phyloP scores from a whole-genome alignment of 2,329 filamentous ascomycete genomes.

The Colletotrichum sp. region DNA sequence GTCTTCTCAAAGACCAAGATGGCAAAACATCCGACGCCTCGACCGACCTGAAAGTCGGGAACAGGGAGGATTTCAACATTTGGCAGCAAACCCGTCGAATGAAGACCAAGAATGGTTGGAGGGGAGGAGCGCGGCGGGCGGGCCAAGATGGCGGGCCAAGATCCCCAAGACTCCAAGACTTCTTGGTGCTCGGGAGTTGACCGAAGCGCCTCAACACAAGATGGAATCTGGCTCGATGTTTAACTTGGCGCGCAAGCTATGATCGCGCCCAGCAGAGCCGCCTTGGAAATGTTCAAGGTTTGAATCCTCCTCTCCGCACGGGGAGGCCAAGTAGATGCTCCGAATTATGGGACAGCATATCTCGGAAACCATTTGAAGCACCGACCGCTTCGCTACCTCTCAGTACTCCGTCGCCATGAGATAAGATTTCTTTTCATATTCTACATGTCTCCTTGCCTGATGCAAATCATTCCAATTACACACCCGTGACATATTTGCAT shows the following conservation, averaged over 20 bases:
- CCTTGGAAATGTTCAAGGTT: not conserved
- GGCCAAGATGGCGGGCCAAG: slow-evolving; percentile 2
- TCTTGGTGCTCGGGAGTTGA: slow-evolving; percentile 8
- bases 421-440: not conserved
- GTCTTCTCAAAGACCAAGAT: not conserved
- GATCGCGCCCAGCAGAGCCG: slow-evolving; percentile 10
- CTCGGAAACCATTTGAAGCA: not conserved
- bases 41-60: not conserved
- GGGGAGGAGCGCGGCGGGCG: not conserved
- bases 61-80: not conserved
- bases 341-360: not conserved
- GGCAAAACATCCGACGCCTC: not conserved
- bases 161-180: slow-evolving; percentile 1
- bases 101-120: not conserved
- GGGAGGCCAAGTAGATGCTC: not conserved
- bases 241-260: not conserved
- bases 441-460: not conserved
- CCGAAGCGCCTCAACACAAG: not conserved
- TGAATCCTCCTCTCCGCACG: not conserved
- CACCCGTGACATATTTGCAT: rapidly evolving
- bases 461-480: no score
- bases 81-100: not conserved
- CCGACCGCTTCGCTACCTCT: not conserved
- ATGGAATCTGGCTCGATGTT: not conserved
- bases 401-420: rapidly evolving